Base-by-base conservation (phyloP, 257 asterid species). In the Nicotiana benthamiana region DNA sequence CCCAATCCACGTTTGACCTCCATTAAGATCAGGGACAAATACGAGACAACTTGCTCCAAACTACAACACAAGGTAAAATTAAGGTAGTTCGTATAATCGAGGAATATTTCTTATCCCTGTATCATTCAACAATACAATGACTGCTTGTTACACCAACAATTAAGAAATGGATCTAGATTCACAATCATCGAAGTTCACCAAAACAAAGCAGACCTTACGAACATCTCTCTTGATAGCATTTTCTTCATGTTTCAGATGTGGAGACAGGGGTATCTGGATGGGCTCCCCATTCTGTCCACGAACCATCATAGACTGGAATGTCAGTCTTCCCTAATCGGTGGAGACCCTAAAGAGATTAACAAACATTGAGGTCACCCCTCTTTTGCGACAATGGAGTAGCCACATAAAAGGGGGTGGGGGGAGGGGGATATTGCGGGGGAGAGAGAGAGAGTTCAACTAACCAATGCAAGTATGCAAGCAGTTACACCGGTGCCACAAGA, bases 401-500 rank as follows among this genome's bases (percentile, higher is more conserved):
- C 40, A 40, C 48, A 9, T 40, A 6, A 4, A 4, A 3, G 4
- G 40, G 9, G 8, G 4, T 0, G 40, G 40, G 43, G 43, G 43
- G 9, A 6, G 9, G 9, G 43, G 8, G 1, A 2, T 9, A 0
- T 9, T 2, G 46, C 1, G 46, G 0, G 46, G 0, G 64, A 28
- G 34, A 53, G 54, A 40, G 28, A 72, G 56, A 80, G 65, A n/a
- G 82, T 34, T 74, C 46, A 43, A 77, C 74, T 80, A 57, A 96
- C 99, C 98, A 96, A 83, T 46, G 95, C 91, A 75, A 96, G 90
- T 85, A 96, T 70, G 81, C 99, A 96, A 27, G 99, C 98, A 64
- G 99, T 96, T 75, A 96, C 97, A 80, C 99, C 99, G 12, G 98
- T 96, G 54, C 99, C 99, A 8, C 99, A 96, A 77, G 99, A 91